A percentile compares a stretch with the other conserved stretches of the same genome.
Evolutionary conservation across 2,329 filamentous ascomycete genomes (phyloP).

Genomic region (Cadophora luteo-olivacea): DNA sequence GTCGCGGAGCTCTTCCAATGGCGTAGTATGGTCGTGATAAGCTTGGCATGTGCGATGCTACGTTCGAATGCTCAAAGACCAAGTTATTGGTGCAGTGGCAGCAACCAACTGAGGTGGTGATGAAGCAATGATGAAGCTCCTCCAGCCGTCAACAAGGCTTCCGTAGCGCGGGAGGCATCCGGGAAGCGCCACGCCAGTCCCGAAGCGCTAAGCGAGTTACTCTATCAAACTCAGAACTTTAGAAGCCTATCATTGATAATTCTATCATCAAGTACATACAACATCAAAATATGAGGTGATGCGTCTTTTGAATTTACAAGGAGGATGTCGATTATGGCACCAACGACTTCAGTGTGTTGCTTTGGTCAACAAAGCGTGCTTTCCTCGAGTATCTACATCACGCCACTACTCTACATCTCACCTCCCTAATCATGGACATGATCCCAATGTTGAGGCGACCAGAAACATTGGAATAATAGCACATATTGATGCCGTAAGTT

Average conservation of each 20-base stretch:
- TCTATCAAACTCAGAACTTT: constrained; percentile 5
- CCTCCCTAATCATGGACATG: constrained; percentile 29
- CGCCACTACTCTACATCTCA: constrained; percentile 33
- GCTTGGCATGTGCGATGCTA: constrained; percentile 16
- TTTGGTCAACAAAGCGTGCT: constrained; percentile 5
- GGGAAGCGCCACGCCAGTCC: constrained; percentile 26
- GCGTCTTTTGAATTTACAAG: constrained; percentile 36
- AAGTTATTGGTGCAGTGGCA: constrained; percentile 20
- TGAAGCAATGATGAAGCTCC: constrained; percentile 20
- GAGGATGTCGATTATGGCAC: constrained; percentile 40
- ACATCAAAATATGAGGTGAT: constrained; percentile 37
- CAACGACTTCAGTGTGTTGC: constrained; percentile 27
- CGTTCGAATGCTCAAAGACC: constrained; percentile 1
- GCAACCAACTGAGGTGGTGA: constrained; percentile 14
- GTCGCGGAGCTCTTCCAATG: constrained; percentile 18
- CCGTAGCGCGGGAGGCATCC: constrained; percentile 24
- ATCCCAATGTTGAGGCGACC: constrained; percentile 58
- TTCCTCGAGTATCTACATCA: constrained; percentile 18
- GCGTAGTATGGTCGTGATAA: neutral
- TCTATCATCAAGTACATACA: neutral
- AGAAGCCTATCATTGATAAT: constrained; percentile 1
- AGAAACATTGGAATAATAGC: constrained; percentile 98
- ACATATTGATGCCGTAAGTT: constrained; percentile 85
- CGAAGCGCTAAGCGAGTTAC: constrained; percentile 33
- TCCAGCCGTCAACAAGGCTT: constrained; percentile 16